A percentile compares a stretch with the other conserved stretches of the same genome.
These are phyloP conservation scores for Termitomyces sp. DNA, from an alignment of 1,284 basidiomycete species.

Conservation along the genomic window DNA sequence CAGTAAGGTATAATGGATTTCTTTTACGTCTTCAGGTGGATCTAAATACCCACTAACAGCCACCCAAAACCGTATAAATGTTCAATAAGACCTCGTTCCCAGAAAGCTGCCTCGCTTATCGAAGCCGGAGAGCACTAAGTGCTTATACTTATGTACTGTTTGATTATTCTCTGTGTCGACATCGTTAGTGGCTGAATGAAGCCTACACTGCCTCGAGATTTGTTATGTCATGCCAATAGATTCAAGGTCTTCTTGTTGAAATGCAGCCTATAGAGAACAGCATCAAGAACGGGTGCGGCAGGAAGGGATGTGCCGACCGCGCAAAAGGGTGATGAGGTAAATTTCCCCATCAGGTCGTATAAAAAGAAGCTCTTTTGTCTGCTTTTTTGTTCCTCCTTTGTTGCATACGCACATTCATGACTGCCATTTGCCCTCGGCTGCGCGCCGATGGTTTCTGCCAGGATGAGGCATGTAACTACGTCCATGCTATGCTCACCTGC, in stretches of 20 bases:
- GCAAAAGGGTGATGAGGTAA: not conserved
- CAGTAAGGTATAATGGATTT: not conserved
- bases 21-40: too few species aligned
- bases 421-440: slow-evolving; percentile 15
- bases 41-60: not conserved
- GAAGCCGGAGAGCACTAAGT: not conserved
- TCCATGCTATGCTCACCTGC: slow-evolving; percentile 15
- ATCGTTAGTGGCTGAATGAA: not conserved
- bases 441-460: slow-evolving; percentile 15
- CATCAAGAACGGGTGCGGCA: too few species aligned
- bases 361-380: not conserved
- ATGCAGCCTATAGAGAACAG: too few species aligned
- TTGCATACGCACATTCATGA: not conserved
- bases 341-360: not conserved
- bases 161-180: not conserved
- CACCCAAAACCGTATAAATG: not conserved
- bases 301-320: too few species aligned
- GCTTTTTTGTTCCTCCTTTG: not conserved
- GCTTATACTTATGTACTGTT: not conserved
- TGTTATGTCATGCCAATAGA: too few species aligned
- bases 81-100: not conserved
- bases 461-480: slow-evolving; percentile 5
- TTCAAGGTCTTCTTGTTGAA: too few species aligned
- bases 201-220: too few species aligned
- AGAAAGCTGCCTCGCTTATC: not conserved